Percentiles rank a stretch among this genome's conserved stretches.
Evolutionary conservation across 2,329 filamentous ascomycete genomes (phyloP).

Genomic region (Didymellaceae sp.): DNA sequence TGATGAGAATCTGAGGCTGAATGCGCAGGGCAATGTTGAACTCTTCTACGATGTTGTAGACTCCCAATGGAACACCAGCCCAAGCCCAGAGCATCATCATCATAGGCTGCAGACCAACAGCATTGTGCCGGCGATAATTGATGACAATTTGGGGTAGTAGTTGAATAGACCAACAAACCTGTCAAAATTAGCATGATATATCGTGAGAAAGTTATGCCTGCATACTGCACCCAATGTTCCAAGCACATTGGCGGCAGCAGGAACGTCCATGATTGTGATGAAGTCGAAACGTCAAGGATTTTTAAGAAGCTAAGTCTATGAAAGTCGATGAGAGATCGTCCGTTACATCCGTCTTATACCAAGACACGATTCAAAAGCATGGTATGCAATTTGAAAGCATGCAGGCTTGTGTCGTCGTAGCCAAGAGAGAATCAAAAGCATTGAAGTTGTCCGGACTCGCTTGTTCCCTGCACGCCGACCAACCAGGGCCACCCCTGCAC

Average conservation of each 20-base stretch:
- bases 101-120: constrained; percentile 67
- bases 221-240: constrained; percentile 65
- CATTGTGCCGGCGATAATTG: constrained; percentile 71
- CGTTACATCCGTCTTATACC: not conserved
- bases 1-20: constrained; percentile 64
- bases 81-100: constrained; percentile 77
- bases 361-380: not conserved
- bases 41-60: constrained; percentile 62
- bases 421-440: constrained; percentile 11
- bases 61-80: constrained; percentile 71
- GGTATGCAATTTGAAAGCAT: constrained; percentile 1
- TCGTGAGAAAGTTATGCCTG: not conserved
- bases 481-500: constrained; percentile 18
- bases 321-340: too few species aligned
- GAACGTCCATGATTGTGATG: constrained; percentile 57
- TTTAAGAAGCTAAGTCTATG: too few species aligned
- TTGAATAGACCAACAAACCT: constrained; percentile 70
- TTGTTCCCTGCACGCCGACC: constrained; percentile 8
- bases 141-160: constrained; percentile 73
- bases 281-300: too few species aligned
- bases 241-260: constrained; percentile 63
- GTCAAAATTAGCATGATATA: constrained; percentile 11
- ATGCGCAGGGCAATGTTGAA: constrained; percentile 62
- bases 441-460: constrained; percentile 5
- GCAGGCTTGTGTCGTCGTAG: constrained; percentile 1